Evolutionary conservation across 352 stramenopile genomes (phyloP), one percentile per base, ranked within the genome.

Genomic region (Phytophthora litchii): DNA sequence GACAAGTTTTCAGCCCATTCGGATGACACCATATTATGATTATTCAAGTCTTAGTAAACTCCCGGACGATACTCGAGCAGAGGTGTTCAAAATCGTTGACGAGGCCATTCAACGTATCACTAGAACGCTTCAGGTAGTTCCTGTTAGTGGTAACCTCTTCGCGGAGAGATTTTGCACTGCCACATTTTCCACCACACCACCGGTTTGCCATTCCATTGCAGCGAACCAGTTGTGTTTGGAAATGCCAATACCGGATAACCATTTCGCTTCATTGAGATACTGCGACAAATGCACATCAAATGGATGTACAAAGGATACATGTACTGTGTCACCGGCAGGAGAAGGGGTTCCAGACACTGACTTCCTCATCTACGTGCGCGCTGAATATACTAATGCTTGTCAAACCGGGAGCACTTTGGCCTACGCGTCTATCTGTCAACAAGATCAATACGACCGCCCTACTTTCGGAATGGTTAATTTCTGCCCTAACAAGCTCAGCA

Each of bases 401-500:
- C 40, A 36, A 1, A 61, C 54, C 12, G 53, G 51, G 8, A 66
- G 62, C 0, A 59, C 83, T 7, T 62, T 95, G 3, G 83, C 83
- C 16, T 95, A 92, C 58, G 86, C 86, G 0, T 77, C 74, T 0
- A 82, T 82, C 4, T 95, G 86, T 49, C 86, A 92, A 44, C 86
- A 89, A 41, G 83, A 95, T 44, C 82, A 93, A 50, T 90, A 73
- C 50, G 86, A 95, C 51, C 80, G 83, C 1, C 86, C 83, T 13
- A 92, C 79, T 8, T 91, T 93, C 29, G 86, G 86, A 5, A 91
- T 91, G 82, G 69, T 78, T 8, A 92, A 95, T 57, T 91, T 93
- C 36, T 95, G 83, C 48, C 83, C 86, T 9, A 44, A 36, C 0
- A 59, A 81, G 32, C 76, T 93, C 49, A 75, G 79, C 23, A 64